phyloP scores from a whole-genome alignment of 805 yeast genomes.

The Saccharomycopsis amapae region DNA sequence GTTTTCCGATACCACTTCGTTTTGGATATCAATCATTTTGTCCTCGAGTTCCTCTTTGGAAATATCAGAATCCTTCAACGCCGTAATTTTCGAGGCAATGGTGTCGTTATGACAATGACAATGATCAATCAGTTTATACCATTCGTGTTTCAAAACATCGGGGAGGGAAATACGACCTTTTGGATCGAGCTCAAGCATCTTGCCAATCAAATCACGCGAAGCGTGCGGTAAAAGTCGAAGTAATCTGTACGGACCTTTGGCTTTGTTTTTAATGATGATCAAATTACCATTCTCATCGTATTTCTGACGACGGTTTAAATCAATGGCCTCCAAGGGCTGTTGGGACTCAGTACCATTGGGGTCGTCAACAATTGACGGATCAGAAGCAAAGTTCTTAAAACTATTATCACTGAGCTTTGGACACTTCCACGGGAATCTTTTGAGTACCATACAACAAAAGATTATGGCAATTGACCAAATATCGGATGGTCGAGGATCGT shows the following conservation, averaged over 20 bases:
- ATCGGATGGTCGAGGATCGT: constrained; percentile 75
- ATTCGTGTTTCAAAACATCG: constrained; percentile 49
- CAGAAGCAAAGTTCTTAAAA: constrained; percentile 52
- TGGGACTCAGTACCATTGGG: constrained; percentile 60
- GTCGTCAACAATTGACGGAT: constrained; percentile 48
- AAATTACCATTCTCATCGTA: constrained; percentile 23
- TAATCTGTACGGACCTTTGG: constrained; percentile 71
- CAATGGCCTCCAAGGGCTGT: constrained; percentile 57
- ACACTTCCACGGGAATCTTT: constrained; percentile 84
- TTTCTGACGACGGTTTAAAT: constrained; percentile 21
- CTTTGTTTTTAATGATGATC: constrained; percentile 32
- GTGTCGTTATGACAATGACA: constrained; percentile 36
- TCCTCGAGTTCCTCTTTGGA: constrained; percentile 19
- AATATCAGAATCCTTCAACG: constrained; percentile 3
- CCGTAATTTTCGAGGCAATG: constrained; percentile 7
- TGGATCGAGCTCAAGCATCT: constrained; percentile 60
- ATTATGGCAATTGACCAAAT: constrained; percentile 82
- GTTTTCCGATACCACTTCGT: constrained; percentile 18
- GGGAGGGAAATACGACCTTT: constrained; percentile 47
- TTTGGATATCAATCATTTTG: constrained; percentile 17
- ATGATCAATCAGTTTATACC: constrained; percentile 47
- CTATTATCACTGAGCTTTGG: constrained; percentile 67
- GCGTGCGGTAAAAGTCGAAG: constrained; percentile 80
- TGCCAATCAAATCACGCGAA: constrained; percentile 67
- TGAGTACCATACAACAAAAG: constrained; percentile 79